A percentile compares a stretch with the other conserved stretches of the same genome.
These are phyloP conservation scores for Aspergillus olivimuriae DNA, from an alignment of 495 filamentous ascomycete species.

Conservation along the genomic window DNA sequence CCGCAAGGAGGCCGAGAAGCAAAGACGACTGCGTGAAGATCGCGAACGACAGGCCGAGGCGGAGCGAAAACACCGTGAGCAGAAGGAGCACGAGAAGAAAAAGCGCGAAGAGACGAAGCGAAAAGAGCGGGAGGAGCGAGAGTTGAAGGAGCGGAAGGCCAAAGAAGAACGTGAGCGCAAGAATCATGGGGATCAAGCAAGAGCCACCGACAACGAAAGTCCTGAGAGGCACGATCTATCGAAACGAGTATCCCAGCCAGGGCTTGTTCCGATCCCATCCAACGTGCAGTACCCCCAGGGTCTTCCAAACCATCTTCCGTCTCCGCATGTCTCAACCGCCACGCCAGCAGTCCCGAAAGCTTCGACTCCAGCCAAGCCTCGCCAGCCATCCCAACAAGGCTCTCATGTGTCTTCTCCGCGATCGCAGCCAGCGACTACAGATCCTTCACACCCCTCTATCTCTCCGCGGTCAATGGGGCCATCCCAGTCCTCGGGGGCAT, in stretches of 20 bases:
- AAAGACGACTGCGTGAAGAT: slow-evolving; percentile 70
- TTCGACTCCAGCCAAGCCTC: slow-evolving; percentile 66
- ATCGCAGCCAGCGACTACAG: slow-evolving; percentile 35
- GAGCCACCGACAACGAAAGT: slow-evolving; percentile 42
- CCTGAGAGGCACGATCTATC: slow-evolving; percentile 42
- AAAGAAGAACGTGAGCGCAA: slow-evolving; percentile 64
- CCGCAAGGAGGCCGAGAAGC: slow-evolving; percentile 73
- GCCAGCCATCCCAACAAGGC: slow-evolving; percentile 77
- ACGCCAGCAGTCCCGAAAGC: slow-evolving; percentile 80
- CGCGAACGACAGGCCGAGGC: slow-evolving; percentile 74
- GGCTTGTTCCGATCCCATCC: slow-evolving; percentile 46
- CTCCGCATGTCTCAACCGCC: slow-evolving; percentile 71
- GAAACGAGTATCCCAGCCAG: slow-evolving; percentile 39
- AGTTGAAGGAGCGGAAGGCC: slow-evolving; percentile 59
- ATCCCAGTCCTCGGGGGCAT: slow-evolving; percentile 28
- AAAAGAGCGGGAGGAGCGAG: slow-evolving; percentile 63
- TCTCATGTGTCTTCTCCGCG: slow-evolving; percentile 62
- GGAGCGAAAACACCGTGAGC: slow-evolving; percentile 66
- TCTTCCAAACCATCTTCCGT: slow-evolving; percentile 45
- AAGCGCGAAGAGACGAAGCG: slow-evolving; percentile 54
- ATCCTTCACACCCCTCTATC: slow-evolving; percentile 32
- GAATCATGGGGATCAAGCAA: slow-evolving; percentile 55
- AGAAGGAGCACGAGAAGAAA: slow-evolving; percentile 66
- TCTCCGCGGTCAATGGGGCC: slow-evolving; percentile 37
- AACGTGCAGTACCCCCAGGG: slow-evolving; percentile 44